Percentiles rank a stretch among this genome's conserved stretches.
These are phyloP conservation scores for Melaleuca quinquenervia DNA, from an alignment of 345 rosid genomes.

Conservation along the genomic window DNA sequence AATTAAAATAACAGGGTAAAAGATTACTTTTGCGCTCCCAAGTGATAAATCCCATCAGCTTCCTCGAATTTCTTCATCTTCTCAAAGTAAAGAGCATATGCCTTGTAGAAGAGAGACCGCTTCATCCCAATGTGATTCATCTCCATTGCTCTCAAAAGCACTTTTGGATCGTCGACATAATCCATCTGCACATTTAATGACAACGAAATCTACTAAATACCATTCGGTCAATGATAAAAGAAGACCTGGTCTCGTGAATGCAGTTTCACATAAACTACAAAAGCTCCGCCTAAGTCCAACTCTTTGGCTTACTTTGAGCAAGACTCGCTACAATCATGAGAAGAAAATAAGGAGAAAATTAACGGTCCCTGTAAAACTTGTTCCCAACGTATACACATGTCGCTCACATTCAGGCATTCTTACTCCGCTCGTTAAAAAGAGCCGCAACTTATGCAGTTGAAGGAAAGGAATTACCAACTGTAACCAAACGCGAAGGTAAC, in stretches of 20 bases:
- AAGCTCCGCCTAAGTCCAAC: not conserved
- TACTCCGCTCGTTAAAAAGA: not conserved
- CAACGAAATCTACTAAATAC: not conserved
- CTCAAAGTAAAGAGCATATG: conserved; percentile 83
- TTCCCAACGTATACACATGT: not conserved
- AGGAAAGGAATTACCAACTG: conserved; percentile 44
- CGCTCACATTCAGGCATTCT: not conserved
- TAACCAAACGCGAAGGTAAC: conserved; percentile 88
- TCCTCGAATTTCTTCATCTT: conserved; percentile 73
- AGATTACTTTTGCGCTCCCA: conserved; percentile 77
- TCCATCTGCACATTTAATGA: conserved; percentile 61
- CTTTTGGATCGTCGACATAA: conserved; percentile 73
- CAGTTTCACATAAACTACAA: not conserved
- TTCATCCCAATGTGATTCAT: conserved; percentile 55
- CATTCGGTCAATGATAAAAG: not conserved
- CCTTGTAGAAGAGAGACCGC: conserved; percentile 72
- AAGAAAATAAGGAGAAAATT: not conserved
- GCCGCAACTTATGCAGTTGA: not conserved
- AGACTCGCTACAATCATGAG: not conserved
- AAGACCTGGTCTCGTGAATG: not conserved
- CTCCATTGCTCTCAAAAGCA: conserved; percentile 66
- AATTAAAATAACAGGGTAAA: not conserved
- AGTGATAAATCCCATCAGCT: conserved; percentile 82
- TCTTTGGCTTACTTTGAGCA: not conserved
- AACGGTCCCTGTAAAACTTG: not conserved